Evolutionary conservation across 1,284 basidiomycete genomes (phyloP), one percentile per base, ranked within the genome.

Genomic region (Cronartium quercuum): DNA sequence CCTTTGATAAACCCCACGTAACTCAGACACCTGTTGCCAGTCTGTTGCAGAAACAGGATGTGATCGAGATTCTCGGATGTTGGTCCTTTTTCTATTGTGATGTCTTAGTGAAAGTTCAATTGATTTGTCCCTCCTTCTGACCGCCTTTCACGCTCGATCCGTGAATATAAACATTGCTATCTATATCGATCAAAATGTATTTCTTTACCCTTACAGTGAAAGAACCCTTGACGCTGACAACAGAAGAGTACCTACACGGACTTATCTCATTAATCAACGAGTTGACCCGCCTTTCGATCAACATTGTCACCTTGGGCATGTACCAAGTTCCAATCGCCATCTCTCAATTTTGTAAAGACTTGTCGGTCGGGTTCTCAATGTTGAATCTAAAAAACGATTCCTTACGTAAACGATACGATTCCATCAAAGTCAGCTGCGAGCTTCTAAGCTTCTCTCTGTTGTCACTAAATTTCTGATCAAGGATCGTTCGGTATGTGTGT

Each of bases 301-400:
- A 93, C 79, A 84, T 89, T 0, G 91, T 93, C 24, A 92, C 90
- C 0, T 83, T 92, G 42, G 90, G 90, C 9, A 87, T 91, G 79
- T 92, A 88, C 78, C 88, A 90, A 77, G 87, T 90, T 69, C 91
- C 91, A 0, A 85, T 91, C 78, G 86, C 85, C 77, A 91, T 92
- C 77, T 90, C 90, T 1, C 80, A 85, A 24, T 93, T 93, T 79
- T 90, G 91, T 42, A 91, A 92, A 80, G 89, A 92, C 75, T 76
- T 93, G 0, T 91, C 91, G 78, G 85, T 87, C 18, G 91, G 91
- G 1, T 93, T 93, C 79, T 87, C 90, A 0, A 88, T 91, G 89
- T 84, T 93, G n/a, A 93, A 92, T 80, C 84, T 93, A n/a, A 93
- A 92, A 80, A 93, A 93, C 77, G 91, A 92, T 79, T 82, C 84